phyloP scores from a whole-genome alignment of 2,329 filamentous ascomycete genomes.

The Nectriaceae sp. region DNA sequence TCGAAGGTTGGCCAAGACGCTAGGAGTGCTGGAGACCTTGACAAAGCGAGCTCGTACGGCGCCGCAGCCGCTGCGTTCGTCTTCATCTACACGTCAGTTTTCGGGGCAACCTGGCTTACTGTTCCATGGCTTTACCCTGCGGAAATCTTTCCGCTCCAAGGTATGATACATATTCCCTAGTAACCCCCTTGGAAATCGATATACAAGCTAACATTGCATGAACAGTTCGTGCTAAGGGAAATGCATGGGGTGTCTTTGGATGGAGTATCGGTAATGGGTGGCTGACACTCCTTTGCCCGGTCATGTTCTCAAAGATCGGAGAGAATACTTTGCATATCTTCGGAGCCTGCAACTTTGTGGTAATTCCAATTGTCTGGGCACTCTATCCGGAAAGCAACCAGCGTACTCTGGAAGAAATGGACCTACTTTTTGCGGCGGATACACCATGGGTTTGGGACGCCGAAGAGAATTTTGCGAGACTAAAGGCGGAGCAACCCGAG shows the following conservation, averaged over 20 bases:
- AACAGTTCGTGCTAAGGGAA: constrained; percentile 73
- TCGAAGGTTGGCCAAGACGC: constrained; percentile 53
- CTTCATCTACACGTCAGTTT: constrained; percentile 53
- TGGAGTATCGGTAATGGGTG: constrained; percentile 78
- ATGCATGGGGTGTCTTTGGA: constrained; percentile 74
- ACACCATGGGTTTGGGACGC: constrained; percentile 73
- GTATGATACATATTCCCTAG: no score
- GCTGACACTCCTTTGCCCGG: constrained; percentile 53
- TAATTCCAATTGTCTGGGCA: constrained; percentile 71
- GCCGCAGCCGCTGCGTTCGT: constrained; percentile 71
- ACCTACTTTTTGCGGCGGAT: constrained; percentile 68
- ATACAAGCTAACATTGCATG: no score
- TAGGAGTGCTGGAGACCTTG: constrained; percentile 44
- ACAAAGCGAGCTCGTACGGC: constrained; percentile 53
- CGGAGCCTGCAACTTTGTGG: constrained; percentile 64
- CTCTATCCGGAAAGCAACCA: constrained; percentile 75
- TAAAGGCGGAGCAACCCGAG: constrained; percentile 62
- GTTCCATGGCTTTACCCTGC: constrained; percentile 67
- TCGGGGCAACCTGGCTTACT: constrained; percentile 49
- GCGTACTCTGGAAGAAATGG: constrained; percentile 74
- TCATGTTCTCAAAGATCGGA: constrained; percentile 64
- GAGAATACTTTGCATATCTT: constrained; percentile 78
- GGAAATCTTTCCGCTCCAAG: constrained; percentile 72
- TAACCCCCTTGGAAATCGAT: no score
- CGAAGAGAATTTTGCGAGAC: constrained; percentile 62